phyloP scores from a whole-genome alignment of 352 stramenopile genomes.

The Pythium insidiosum region DNA sequence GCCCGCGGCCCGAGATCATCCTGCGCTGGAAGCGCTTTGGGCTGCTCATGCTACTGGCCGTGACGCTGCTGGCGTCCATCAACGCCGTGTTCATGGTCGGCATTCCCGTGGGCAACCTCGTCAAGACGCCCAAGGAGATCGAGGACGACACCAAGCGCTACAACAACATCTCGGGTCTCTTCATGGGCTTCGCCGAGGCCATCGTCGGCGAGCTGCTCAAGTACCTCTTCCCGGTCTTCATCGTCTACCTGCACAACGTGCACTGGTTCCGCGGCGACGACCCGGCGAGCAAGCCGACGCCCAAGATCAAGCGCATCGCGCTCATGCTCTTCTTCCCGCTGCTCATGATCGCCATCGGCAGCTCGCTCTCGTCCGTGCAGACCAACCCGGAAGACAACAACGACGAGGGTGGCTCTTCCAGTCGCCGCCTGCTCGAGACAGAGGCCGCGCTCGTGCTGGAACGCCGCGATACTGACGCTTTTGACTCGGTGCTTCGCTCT shows the following conservation, averaged over 20 bases:
- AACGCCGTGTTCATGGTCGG: constrained; percentile 27
- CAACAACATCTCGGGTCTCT: constrained; percentile 41
- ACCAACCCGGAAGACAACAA: constrained; percentile 47
- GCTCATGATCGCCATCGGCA: constrained; percentile 45
- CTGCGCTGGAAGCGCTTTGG: constrained; percentile 50
- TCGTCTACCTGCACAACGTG: constrained; percentile 57
- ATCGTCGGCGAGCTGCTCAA: constrained; percentile 33
- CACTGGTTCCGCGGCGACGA: constrained; percentile 43
- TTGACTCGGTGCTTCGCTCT: not conserved
- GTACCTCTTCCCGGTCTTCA: constrained; percentile 47
- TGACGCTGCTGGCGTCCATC: constrained; percentile 26
- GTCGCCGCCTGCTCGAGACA: not conserved
- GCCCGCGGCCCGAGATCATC: constrained; percentile 47
- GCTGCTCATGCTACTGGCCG: constrained; percentile 32
- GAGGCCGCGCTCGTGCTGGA: not conserved
- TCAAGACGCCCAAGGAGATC: constrained; percentile 11
- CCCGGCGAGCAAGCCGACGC: constrained; percentile 29
- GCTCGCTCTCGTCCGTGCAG: constrained; percentile 41
- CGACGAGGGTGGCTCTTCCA: not conserved
- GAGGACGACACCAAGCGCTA: too few species aligned
- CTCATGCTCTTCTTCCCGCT: constrained; percentile 50
- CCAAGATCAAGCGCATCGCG: constrained; percentile 48
- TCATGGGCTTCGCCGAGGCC: constrained; percentile 56
- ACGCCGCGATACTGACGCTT: too few species aligned
- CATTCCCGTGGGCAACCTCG: constrained; percentile 26